These are phyloP conservation scores for Penicillium cosmopolitanum DNA, from an alignment of 495 filamentous ascomycete species.

Conservation along the genomic window DNA sequence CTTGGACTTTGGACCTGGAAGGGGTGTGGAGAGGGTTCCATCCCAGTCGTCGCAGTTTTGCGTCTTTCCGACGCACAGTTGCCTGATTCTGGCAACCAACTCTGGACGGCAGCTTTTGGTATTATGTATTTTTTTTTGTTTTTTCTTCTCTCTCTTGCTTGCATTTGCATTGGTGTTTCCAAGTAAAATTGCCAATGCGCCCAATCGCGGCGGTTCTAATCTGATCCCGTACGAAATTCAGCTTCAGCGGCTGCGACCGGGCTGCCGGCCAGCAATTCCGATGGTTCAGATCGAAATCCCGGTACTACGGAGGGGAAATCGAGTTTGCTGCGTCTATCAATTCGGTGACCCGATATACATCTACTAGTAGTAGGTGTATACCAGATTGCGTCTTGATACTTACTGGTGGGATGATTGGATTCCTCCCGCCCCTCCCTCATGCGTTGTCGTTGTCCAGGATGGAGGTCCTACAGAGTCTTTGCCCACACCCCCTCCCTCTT, in stretches of 20 bases:
- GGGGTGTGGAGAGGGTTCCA: background rate
- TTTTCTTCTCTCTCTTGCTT: conserved; percentile 9
- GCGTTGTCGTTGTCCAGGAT: background rate
- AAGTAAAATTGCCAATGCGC: conserved; percentile 8
- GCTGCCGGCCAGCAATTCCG: conserved; percentile 26
- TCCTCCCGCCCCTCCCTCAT: background rate
- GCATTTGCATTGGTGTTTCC: conserved; percentile 11
- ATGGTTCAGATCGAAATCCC: conserved; percentile 31
- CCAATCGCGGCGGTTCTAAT: conserved; percentile 20
- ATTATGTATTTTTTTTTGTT: conserved; percentile 2
- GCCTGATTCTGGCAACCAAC: conserved; percentile 27
- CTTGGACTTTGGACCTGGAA: background rate
- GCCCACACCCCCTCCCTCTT: background rate
- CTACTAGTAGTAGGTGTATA: background rate
- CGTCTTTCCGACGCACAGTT: conserved; percentile 20
- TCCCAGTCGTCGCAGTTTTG: background rate
- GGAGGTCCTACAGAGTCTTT: background rate
- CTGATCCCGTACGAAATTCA: conserved; percentile 19
- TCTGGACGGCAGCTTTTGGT: background rate
- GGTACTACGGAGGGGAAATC: conserved; percentile 21
- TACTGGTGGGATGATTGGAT: background rate
- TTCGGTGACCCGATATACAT: background rate
- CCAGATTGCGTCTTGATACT: background rate
- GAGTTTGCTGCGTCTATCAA: conserved; percentile 2
- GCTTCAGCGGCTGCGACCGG: conserved; percentile 23